Base-by-base conservation (phyloP, 768 basidiomycete genomes). In the Russula sp. region DNA sequence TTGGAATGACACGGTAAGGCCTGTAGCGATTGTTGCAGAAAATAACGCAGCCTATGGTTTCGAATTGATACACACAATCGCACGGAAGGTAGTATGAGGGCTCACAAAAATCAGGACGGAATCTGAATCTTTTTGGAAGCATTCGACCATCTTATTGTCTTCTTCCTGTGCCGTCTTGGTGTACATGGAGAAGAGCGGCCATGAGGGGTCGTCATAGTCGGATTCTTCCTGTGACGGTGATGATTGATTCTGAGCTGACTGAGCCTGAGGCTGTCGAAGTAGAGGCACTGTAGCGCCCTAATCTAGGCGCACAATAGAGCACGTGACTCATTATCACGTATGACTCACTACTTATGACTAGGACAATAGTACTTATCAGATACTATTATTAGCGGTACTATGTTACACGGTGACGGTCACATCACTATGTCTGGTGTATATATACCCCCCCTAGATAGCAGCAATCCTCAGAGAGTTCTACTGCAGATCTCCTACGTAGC, bases 81-180 rank as follows among this genome's bases (percentile, higher is more conserved):
- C 13, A 34, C 8, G 7, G n/a, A 20, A 10, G 10, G 20, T 7
- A 46, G 9, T 5, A 11, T 11, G 45, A 22, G 8, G 25, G 20
- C 47, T 36, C 46, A 58, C 56, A 14, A 58, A 58, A n/a, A 58
- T 41, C n/a, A 58, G 32, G n/a, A 43, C 42, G 1, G 49, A 39
- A 5, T 51, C 49, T 1, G 48, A 39, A 14, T 59, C 46, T 2
- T 16, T 36, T 43, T 51, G 18, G 35, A 48, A 59, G 11, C 25
- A 5, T n/a, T 59, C 49, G 7, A 34, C 41, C 49, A 51, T 42
- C 41, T 51, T 59, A 7, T 59, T 20, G 35, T 59, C 58, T 25
- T 59, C 58, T 50, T 51, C 58, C 39, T 34, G 49, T 13, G 58
- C 32, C 29, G 34, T 42, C 10, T 50, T 39, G 8, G 16, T 13